Base-by-base conservation (phyloP, 345 rosid genomes). In the Salix exigua region DNA sequence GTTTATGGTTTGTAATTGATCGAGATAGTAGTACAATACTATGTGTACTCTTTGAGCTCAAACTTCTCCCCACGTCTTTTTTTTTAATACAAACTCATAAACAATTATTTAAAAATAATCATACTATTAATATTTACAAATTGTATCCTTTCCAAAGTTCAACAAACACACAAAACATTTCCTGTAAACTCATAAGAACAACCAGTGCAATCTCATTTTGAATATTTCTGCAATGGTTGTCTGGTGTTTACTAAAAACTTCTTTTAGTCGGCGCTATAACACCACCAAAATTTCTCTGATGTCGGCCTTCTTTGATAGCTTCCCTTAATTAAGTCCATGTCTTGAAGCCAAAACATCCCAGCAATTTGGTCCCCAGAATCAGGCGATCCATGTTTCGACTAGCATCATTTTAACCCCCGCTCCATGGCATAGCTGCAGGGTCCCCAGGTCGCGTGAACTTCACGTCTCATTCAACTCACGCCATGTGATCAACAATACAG, bases 391-490 rank as follows among this genome's bases (percentile, higher is more conserved):
- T 30, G n/a, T 6, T 12, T 16, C 40, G 5, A 18, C 0, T 19
- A 0, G 51, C 44, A 17, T 70, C 67, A 55, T 30, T 42, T 70
- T 74, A 48, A 61, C 81, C 79, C 25, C 12, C 63, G 4, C 5
- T 30, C 71, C 1, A 67, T 9, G 84, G 66, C 46, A 35, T 46
- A 1, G 21, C 12, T 9, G 44, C 53, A 23, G 10, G 4, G 18
- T 53, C 21, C 26, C 37, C 60, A 4, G 35, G 13, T 63, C 76
- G 17, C 72, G 78, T 79, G 79, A 18, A 4, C 1, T 23, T 11
- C 78, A 73, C 77, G 38, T 30, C 71, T 69, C 31, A 5, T 8
- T 70, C 66, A 1, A 6, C 44, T 63, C 78, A 65, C 55, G 74
- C 66, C 61, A 18, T 21, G 70, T 21, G 66, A 21, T 40, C 44